Base-by-base conservation (phyloP, 192 early-diverging fungal species). In the Pilaira anomala region DNA sequence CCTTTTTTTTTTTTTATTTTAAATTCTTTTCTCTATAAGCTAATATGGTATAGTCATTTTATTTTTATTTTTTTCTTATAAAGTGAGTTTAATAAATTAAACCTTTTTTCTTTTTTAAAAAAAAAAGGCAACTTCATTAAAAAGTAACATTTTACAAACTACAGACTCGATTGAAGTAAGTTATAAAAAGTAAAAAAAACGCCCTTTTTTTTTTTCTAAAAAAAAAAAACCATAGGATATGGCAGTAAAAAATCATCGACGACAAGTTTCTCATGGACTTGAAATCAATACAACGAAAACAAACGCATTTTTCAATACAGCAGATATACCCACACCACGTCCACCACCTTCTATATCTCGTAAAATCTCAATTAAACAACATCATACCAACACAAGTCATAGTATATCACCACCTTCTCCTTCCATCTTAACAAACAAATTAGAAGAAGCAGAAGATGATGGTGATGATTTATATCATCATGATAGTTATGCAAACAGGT, bases 281-380 rank as follows among this genome's bases (percentile, higher is more conserved):
- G 62, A 48, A 24, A 63, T 63, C 14, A 16, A 50, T 24, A 63
- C 62, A 7, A 29, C 49, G 0, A 63, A 63, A 26, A 63, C 62
- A 13, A 51, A 49, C 18, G 48, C 46, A 24, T 63, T 63, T 25
- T 63, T 63, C 25, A 26, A 52, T 33, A 49, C 60, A 16, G 48
- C 46, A 7, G 49, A 63, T 51, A 48, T 63, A 13, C 62, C 49
- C 14, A 63, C 62, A 19, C 62, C 62, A 25, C 49, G 62, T 39
- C 62, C 62, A 19, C 62, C 62, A 6, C 62, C 62, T 41, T 63
- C 62, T 8, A 48, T 63, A n/a, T 49, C 59, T 14, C 59, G 59
- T 29, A 44, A 44, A 18, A 60, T 44, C 16, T 44, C 45, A 7
- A 48, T 44, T 14, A 60, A 48, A 19, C 59, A 25, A 46, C 24